phyloP scores from a whole-genome alignment of 495 filamentous ascomycete genomes.

The Penicillium diatomitis region DNA sequence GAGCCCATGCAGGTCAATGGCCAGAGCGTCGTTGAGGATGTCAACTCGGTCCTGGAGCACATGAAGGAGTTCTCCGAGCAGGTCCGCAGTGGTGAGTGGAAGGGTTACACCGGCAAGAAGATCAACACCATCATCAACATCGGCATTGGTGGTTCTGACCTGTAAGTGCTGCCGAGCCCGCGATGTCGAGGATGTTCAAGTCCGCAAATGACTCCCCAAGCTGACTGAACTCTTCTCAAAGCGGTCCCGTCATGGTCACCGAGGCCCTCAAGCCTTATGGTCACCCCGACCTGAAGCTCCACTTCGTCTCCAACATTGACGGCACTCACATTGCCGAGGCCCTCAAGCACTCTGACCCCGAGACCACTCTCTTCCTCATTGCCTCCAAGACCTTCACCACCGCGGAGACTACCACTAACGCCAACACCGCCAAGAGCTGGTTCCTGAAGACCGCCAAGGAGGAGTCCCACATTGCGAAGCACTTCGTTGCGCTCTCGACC shows the following conservation, averaged over 20 bases:
- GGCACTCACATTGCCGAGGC: slow-evolving; percentile 97
- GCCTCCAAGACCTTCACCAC: slow-evolving; percentile 99
- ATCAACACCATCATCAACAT: slow-evolving; percentile 95
- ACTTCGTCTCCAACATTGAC: slow-evolving; percentile 99
- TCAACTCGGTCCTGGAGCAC: slow-evolving; percentile 84
- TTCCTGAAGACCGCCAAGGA: slow-evolving; percentile 85
- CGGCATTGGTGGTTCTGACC: slow-evolving; percentile 95
- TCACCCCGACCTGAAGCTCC: slow-evolving; percentile 70
- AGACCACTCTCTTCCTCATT: slow-evolving; percentile 95
- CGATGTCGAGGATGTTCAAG: too few relatives aligned
- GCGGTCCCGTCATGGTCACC: slow-evolving; percentile 96
- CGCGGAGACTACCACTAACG: slow-evolving; percentile 93
- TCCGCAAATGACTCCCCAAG: too few relatives aligned
- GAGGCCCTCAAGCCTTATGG: slow-evolving; percentile 94
- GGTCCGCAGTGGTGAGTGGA: slow-evolving; percentile 92
- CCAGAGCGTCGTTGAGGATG: slow-evolving; percentile 88
- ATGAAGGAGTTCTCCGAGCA: slow-evolving; percentile 97
- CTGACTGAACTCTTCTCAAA: slow-evolving; percentile 26
- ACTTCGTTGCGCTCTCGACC: slow-evolving; percentile 96
- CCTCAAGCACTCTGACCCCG: slow-evolving; percentile 76
- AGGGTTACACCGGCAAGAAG: slow-evolving; percentile 96
- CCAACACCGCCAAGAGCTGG: slow-evolving; percentile 93
- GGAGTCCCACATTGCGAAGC: slow-evolving; percentile 73
- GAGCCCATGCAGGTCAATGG: slow-evolving; percentile 89
- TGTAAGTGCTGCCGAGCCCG: slow-evolving; percentile 48